Base-by-base conservation (phyloP, 441 rosid species). In the Geranium incanum region DNA sequence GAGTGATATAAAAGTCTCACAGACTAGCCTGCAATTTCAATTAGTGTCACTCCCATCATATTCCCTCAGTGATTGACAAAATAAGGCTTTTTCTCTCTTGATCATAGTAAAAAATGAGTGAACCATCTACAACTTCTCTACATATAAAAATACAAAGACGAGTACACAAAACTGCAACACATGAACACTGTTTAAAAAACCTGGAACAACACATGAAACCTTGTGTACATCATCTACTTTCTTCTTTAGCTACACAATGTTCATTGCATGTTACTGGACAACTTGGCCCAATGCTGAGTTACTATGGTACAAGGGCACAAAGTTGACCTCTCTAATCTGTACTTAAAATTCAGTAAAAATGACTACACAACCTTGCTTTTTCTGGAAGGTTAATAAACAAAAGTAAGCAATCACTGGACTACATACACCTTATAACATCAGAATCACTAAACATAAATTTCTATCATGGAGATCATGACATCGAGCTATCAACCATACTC, bases 401-500 rank as follows among this genome's bases (percentile, higher is more conserved):
- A 83, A 70, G 50, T 75, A 86, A 63, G 90, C 87, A 39, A 85
- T 28, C 6, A 79, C 71, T 0, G 87, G 86, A 68, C 78, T 68
- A 6, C 79, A 62, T 3, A 83, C 18, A 62, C 90, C 88, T 63
- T 74, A 68, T 23, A 81, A 63, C 68, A 86, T 0, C 4, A 85
- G 90, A 68, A 80, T 73, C 50, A 84, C 64, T 66, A 84, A 77
- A 74, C 86, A 86, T 18, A 73, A 55, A 62, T 75, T 39, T 84
- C 85, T 82, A 69, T 88, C 78, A 0, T 78, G 75, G 69, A 86
- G 84, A 79, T 84, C 77, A 68, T 79, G 80, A 6, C 90, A 86
- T 18, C 87, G 81, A 39, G 87, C 86, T 70, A 83, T 84, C 71
- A 84, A 76, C 87, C 86, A 83, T 28, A 88, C 87, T 55, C 87